These are phyloP conservation scores for Grosmannia serpens DNA, from an alignment of 2,329 filamentous ascomycete species.

Conservation along the genomic window DNA sequence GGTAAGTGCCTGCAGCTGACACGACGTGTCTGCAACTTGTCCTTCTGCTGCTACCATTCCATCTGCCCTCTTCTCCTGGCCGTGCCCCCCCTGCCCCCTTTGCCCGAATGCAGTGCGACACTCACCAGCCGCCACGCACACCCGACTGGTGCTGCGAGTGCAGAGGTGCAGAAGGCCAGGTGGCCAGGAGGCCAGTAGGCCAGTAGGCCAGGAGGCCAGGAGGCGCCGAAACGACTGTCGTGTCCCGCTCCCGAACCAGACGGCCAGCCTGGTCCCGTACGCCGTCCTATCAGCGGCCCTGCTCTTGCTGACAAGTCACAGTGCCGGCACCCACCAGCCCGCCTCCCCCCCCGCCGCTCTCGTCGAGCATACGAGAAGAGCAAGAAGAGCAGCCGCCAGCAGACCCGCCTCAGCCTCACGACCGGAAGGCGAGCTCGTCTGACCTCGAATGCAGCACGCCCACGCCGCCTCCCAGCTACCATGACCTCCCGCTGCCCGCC, in stretches of 20 bases:
- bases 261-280: too few species aligned
- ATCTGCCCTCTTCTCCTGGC: not conserved
- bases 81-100: not conserved
- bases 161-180: not conserved
- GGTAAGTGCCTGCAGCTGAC: not conserved
- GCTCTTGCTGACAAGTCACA: not conserved
- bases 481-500: not conserved
- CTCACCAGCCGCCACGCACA: not conserved
- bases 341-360: not conserved
- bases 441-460: not conserved
- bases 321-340: not conserved
- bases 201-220: too few species aligned
- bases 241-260: not conserved
- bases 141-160: not conserved
- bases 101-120: not conserved
- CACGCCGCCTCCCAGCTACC: slow-evolving; percentile 5
- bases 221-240: not conserved
- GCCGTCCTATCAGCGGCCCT: not conserved
- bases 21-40: not conserved
- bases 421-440: not conserved
- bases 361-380: not conserved
- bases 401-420: not conserved
- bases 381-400: too few species aligned
- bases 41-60: too few species aligned
- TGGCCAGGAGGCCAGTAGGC: too few species aligned